Evolutionary conservation across 805 yeast genomes (phyloP).

Genomic region (Wickerhamomyces bovis): DNA sequence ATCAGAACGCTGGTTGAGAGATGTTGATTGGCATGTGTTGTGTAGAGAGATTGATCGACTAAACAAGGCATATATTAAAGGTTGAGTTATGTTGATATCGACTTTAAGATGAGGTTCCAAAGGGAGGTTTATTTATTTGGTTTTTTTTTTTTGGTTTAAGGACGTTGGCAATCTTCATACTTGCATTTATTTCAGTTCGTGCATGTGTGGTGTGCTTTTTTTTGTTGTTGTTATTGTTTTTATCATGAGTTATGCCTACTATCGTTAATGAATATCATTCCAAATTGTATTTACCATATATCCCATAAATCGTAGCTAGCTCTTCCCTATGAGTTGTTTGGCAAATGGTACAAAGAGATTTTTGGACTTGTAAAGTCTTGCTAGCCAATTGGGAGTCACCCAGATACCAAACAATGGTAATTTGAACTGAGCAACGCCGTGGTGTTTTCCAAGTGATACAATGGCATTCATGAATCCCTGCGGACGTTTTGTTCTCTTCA

Average conservation of each 20-base stretch:
- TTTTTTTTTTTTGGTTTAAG: background rate
- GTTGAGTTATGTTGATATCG: background rate
- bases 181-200: too few relatives aligned
- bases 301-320: background rate
- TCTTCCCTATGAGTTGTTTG: background rate
- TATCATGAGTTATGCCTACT: background rate
- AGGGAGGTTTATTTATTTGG: background rate
- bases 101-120: too few relatives aligned
- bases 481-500: background rate
- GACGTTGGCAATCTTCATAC: background rate
- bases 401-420: background rate
- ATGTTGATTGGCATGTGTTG: constrained; percentile 82
- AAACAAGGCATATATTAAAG: constrained; percentile 40
- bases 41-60: constrained; percentile 78
- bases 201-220: too few relatives aligned
- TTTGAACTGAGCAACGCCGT: constrained; percentile 1
- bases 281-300: background rate
- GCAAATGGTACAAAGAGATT: background rate
- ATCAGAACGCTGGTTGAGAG: constrained; percentile 36
- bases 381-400: background rate
- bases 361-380: background rate
- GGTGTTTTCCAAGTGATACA: background rate
- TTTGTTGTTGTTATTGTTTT: background rate
- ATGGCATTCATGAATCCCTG: background rate
- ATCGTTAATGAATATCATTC: background rate